A percentile compares a stretch with the other conserved stretches of the same genome.
These are phyloP conservation scores for Naegleria lovaniensis DNA, from an alignment of 208 protist species.

Conservation along the genomic window DNA sequence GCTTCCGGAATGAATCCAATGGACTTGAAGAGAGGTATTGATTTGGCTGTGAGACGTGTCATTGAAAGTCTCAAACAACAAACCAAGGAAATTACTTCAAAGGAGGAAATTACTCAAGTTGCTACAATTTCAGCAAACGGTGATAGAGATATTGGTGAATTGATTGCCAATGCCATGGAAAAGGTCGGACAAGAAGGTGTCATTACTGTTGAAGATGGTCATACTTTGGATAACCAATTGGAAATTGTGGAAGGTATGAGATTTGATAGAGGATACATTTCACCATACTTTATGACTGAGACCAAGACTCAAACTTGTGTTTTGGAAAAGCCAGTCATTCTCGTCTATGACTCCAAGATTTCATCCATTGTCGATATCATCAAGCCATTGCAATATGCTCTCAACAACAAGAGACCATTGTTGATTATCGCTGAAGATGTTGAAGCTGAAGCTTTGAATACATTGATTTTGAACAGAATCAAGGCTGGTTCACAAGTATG, in stretches of 20 bases:
- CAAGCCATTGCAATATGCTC: slow-evolving; percentile 74
- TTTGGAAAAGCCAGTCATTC: slow-evolving; percentile 88
- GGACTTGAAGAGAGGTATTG: slow-evolving; percentile 97
- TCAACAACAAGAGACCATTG: slow-evolving; percentile 74
- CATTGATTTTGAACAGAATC: slow-evolving; percentile 72
- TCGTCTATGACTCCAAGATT: slow-evolving; percentile 94
- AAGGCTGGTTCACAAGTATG: slow-evolving; percentile 70
- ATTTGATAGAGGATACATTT: slow-evolving; percentile 95
- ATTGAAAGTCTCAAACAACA: slow-evolving; percentile 72
- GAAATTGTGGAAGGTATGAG: slow-evolving; percentile 96
- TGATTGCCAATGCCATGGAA: slow-evolving; percentile 97
- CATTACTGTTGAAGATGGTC: slow-evolving; percentile 97
- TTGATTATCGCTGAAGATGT: slow-evolving; percentile 98
- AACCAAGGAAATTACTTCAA: slow-evolving; percentile 82
- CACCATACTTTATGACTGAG: slow-evolving; percentile 97
- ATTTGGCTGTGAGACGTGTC: slow-evolving; percentile 82
- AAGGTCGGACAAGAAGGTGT: slow-evolving; percentile 97
- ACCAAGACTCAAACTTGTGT: slow-evolving; percentile 88
- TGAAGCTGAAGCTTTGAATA: slow-evolving; percentile 80
- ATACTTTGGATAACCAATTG: slow-evolving; percentile 93
- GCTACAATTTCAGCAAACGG: slow-evolving; percentile 99
- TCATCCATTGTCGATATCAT: slow-evolving; percentile 72
- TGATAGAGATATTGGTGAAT: slow-evolving; percentile 90
- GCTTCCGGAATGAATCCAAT: slow-evolving; percentile 97
- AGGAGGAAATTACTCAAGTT: slow-evolving; percentile 90